These are phyloP conservation scores for Chlamydomonas sphaeroides DNA, from an alignment of 139 green algal genomes.

Conservation along the genomic window DNA sequence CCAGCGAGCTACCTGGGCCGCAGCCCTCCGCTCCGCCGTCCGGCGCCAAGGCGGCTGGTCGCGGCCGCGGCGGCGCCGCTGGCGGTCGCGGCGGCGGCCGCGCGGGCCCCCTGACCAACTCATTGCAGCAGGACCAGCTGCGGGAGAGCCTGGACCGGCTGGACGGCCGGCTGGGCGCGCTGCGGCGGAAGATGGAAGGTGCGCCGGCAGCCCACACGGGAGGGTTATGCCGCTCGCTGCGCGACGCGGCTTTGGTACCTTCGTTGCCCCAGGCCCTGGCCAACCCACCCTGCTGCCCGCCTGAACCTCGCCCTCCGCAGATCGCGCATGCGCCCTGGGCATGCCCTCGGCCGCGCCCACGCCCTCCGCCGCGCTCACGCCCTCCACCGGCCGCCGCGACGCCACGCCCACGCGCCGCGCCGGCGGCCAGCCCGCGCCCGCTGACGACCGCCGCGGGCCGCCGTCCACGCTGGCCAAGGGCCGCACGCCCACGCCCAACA, in stretches of 20 bases:
- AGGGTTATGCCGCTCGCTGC: too few species aligned
- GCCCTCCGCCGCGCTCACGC: too few species aligned
- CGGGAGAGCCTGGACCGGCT: constrained; percentile 54
- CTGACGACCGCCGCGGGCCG: constrained; percentile 18
- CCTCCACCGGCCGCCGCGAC: neutral
- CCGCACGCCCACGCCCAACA: constrained; percentile 54
- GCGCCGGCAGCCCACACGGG: too few species aligned
- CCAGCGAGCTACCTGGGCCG: too few species aligned
- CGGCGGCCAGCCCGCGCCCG: neutral
- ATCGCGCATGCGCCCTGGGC: constrained; percentile 29
- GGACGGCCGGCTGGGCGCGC: constrained; percentile 42
- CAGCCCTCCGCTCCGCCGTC: neutral
- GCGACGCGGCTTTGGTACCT: too few species aligned
- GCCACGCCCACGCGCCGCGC: neutral
- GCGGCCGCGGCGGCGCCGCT: neutral
- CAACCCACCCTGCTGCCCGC: too few species aligned
- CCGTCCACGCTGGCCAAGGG: constrained; percentile 45
- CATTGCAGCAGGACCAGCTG: constrained; percentile 44
- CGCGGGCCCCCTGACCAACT: constrained; percentile 21
- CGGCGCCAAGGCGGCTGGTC: neutral
- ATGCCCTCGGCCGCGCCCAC: neutral
- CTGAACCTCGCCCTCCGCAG: too few species aligned
- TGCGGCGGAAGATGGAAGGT: constrained; percentile 42
- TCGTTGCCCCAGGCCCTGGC: too few species aligned
- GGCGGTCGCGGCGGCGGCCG: neutral